These are phyloP conservation scores for Fusarium cicatricum DNA, from an alignment of 2,329 filamentous ascomycete species.

Conservation along the genomic window DNA sequence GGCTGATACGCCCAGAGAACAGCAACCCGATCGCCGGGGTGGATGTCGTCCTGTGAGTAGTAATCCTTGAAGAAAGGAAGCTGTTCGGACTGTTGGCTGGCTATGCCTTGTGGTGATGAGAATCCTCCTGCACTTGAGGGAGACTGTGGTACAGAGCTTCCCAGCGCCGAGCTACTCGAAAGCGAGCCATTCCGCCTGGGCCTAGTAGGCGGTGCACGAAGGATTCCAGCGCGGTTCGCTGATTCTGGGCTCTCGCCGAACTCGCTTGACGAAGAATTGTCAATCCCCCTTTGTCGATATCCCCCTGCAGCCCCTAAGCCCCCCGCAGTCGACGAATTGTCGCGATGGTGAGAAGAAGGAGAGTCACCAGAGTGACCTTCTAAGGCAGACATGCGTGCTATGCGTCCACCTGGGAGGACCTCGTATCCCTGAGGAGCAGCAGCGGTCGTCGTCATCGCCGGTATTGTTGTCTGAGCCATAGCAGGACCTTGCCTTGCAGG, in stretches of 20 bases:
- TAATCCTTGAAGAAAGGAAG: slow-evolving; percentile 98
- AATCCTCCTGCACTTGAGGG: slow-evolving; percentile 76
- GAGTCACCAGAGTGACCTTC: slow-evolving; percentile 76
- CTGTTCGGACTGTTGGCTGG: slow-evolving; percentile 94
- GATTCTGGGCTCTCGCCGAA: slow-evolving; percentile 78
- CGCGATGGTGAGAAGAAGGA: slow-evolving; percentile 61
- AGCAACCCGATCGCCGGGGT: slow-evolving; percentile 87
- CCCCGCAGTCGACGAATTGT: slow-evolving; percentile 49
- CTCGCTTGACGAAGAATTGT: slow-evolving; percentile 75
- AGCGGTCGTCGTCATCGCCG: slow-evolving; percentile 31
- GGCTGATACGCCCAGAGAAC: slow-evolving; percentile 98
- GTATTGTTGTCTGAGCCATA: slow-evolving; percentile 47
- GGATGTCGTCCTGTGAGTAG: slow-evolving; percentile 96
- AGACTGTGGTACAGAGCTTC: slow-evolving; percentile 74
- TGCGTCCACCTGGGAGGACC: slow-evolving; percentile 84
- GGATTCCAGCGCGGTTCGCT: slow-evolving; percentile 62
- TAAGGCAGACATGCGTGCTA: slow-evolving; percentile 94
- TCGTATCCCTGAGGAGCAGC: slow-evolving; percentile 67
- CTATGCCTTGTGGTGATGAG: slow-evolving; percentile 84
- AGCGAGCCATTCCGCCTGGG: slow-evolving; percentile 85
- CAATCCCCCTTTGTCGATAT: slow-evolving; percentile 58
- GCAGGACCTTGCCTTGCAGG: slow-evolving; percentile 65
- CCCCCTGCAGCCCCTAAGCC: slow-evolving; percentile 55
- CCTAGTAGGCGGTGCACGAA: slow-evolving; percentile 65
- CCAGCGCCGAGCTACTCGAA: slow-evolving; percentile 82